A percentile compares a stretch with the other conserved stretches of the same genome.
Conservation (phyloP, 2,329 filamentous ascomycete genomes). For the Calonectria leucothoes region DNA sequence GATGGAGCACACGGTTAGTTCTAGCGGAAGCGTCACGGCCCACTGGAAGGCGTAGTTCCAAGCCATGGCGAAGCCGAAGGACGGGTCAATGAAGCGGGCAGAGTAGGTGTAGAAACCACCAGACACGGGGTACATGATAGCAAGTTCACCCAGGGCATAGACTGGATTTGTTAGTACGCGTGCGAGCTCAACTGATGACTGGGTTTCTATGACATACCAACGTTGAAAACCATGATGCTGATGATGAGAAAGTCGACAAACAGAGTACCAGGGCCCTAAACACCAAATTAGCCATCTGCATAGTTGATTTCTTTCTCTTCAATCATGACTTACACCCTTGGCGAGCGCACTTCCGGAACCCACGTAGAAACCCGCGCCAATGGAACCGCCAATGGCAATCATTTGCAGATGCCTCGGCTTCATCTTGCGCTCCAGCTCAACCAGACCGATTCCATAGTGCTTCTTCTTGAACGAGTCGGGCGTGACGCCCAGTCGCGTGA, state of each 20-base stretch:
- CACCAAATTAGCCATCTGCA: background rate
- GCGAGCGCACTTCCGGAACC: conserved; percentile 14
- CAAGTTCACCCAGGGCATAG: conserved; percentile 17
- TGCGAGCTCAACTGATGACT: background rate
- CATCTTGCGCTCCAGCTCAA: conserved; percentile 18
- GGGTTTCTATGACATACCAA: conserved; percentile 2
- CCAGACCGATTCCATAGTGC: conserved; percentile 13
- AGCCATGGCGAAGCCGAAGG: conserved; percentile 51
- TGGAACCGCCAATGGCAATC: conserved; percentile 21
- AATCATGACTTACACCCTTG: conserved; percentile 9
- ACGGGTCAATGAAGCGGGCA: conserved; percentile 69
- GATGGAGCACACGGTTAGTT: conserved; percentile 54
- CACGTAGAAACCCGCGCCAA: conserved; percentile 13
- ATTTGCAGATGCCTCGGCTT: conserved; percentile 11
- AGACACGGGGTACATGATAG: conserved; percentile 37
- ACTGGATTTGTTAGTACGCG: background rate
- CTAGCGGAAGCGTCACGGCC: conserved; percentile 61
- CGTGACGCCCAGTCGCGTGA: conserved; percentile 8
- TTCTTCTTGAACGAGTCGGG: conserved; percentile 14
- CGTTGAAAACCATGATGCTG: conserved; percentile 21
- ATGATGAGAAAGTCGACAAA: conserved; percentile 17
- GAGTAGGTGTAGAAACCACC: conserved; percentile 71
- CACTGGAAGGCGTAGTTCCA: conserved; percentile 47
- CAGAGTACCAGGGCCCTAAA: conserved; percentile 5
- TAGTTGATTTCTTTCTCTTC: background rate